A percentile compares a stretch with the other conserved stretches of the same genome.
Conservation (phyloP, 768 basidiomycete genomes). For the Tylopilus subfusipes region DNA sequence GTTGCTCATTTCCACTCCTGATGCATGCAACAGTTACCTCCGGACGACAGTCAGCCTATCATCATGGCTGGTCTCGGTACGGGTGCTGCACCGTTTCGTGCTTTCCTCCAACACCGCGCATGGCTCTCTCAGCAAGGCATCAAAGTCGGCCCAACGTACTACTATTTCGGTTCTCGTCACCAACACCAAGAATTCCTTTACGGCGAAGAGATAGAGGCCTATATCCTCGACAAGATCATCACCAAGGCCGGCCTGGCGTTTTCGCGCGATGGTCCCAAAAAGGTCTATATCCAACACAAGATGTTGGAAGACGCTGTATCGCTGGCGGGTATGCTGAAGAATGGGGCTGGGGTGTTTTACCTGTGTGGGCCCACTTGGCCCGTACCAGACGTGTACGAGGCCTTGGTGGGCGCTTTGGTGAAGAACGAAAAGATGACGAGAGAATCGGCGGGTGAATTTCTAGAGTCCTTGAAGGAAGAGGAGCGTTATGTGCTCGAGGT, state of each 20-base stretch:
- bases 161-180: slow-evolving; percentile 98
- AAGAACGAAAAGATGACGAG: slow-evolving; percentile 64
- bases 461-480: slow-evolving; percentile 91
- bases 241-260: slow-evolving; percentile 92
- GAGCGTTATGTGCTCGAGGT: slow-evolving; percentile 97
- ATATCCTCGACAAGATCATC: slow-evolving; percentile 79
- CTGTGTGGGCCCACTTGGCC: slow-evolving; percentile 99
- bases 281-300: slow-evolving; percentile 99
- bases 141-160: slow-evolving; percentile 87
- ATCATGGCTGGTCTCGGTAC: slow-evolving; percentile 99
- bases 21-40: slow-evolving; percentile 61
- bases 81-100: slow-evolving; percentile 98
- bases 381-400: slow-evolving; percentile 96
- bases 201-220: slow-evolving; percentile 94
- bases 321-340: slow-evolving; percentile 70
- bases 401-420: slow-evolving; percentile 77
- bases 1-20: not conserved
- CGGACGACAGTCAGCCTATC: slow-evolving; percentile 79
- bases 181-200: slow-evolving; percentile 96
- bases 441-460: slow-evolving; percentile 68
- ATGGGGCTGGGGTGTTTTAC: slow-evolving; percentile 83
- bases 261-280: slow-evolving; percentile 88
- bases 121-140: slow-evolving; percentile 72
- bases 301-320: slow-evolving; percentile 86
- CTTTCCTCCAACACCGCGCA: slow-evolving; percentile 95